phyloP scores from a whole-genome alignment of 441 rosid species.

The Populus hybrid region DNA sequence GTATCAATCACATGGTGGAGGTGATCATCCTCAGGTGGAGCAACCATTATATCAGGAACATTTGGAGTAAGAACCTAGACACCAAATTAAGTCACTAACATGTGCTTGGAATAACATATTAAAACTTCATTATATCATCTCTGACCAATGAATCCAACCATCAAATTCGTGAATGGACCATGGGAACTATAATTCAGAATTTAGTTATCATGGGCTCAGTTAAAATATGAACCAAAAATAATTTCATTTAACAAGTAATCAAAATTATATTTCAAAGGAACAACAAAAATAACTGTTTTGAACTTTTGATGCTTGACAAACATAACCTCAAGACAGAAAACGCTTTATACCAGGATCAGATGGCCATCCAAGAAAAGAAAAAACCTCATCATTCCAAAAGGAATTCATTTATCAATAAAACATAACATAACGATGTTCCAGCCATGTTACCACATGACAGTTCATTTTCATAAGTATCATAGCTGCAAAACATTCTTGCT shows the following conservation, averaged over 20 bases:
- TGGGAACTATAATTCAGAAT: background rate
- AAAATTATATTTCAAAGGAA: background rate
- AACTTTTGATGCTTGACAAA: background rate
- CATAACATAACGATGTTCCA: background rate
- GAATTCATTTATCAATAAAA: background rate
- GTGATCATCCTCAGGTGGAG: constrained; percentile 88
- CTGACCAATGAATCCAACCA: background rate
- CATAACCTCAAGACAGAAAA: background rate
- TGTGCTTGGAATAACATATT: background rate
- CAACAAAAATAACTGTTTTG: background rate
- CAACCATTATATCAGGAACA: constrained; percentile 95
- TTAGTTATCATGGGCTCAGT: background rate
- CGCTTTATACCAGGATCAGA: background rate
- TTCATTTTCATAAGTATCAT: background rate
- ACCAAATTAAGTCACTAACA: constrained; percentile 12
- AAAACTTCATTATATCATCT: background rate
- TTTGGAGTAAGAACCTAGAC: constrained; percentile 94
- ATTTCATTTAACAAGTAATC: background rate
- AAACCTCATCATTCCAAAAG: background rate
- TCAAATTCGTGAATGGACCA: background rate
- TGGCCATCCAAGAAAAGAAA: background rate
- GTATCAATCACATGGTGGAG: constrained; percentile 90
- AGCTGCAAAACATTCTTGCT: background rate
- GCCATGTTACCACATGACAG: background rate
- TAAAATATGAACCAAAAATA: background rate